Percentiles rank a stretch among this genome's conserved stretches.
Conservation (phyloP, 768 basidiomycete genomes). For the Trichaptum fuscoviolaceum region DNA sequence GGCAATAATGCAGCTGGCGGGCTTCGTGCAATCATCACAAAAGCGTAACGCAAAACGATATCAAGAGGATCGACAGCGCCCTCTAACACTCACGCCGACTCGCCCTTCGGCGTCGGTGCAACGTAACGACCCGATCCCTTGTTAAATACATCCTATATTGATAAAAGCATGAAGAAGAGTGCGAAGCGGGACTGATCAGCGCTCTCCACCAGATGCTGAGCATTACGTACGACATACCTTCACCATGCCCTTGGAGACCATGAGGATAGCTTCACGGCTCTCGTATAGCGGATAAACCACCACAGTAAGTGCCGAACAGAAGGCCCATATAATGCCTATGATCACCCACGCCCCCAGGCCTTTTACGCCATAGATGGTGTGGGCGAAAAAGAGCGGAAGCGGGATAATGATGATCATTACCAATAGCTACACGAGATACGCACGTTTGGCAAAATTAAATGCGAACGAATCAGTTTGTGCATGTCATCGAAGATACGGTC, state of each 20-base stretch:
- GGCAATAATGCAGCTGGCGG: too few species aligned
- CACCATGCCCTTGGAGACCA: constrained; percentile 56
- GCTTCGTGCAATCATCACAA: too few species aligned
- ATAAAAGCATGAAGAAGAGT: neutral
- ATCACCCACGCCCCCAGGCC: constrained; percentile 79
- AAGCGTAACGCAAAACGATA: neutral
- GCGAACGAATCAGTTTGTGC: neutral
- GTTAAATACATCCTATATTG: constrained; percentile 1
- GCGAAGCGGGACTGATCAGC: neutral
- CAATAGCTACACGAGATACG: constrained; percentile 35
- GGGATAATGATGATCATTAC: constrained; percentile 74
- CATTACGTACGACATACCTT: constrained; percentile 40
- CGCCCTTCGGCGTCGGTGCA: neutral
- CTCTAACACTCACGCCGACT: neutral
- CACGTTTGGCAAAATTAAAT: constrained; percentile 4
- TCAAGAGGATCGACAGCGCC: neutral
- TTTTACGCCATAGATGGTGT: constrained; percentile 56
- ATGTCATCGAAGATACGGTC: neutral
- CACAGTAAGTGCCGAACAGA: constrained; percentile 66
- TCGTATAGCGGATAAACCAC: constrained; percentile 88
- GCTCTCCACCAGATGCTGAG: neutral
- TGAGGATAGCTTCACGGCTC: constrained; percentile 57
- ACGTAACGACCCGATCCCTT: constrained; percentile 4
- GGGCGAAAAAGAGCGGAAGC: constrained; percentile 80
- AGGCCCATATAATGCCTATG: constrained; percentile 80